Base-by-base conservation (phyloP, 768 basidiomycete species). In the Phanerochaete carnosa region DNA sequence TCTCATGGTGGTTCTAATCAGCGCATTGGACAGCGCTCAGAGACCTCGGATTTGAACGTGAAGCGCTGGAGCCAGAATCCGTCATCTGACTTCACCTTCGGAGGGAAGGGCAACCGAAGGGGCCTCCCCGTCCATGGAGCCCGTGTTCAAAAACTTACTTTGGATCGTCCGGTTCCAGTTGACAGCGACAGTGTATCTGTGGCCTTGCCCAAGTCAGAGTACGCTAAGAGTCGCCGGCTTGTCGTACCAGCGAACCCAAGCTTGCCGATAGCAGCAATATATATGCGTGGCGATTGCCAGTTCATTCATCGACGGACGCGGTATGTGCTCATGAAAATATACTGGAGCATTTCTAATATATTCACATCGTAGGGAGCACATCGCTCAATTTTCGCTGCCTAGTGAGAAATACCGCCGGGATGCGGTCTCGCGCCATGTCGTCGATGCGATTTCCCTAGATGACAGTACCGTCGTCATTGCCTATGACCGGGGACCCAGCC, bases 371-470 rank as follows among this genome's bases (percentile, higher is more conserved):
- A 71, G 70, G 30, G 30, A 39, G 6, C 62, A 66, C 25, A 62
- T 63, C 32, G 62, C 60, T 2, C 45, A 29, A 12, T 65, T 59
- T 46, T 66, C 68, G 6, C 61, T 71, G 29, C 67, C 66, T 23
- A 28, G 37, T 51, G 50, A 30, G 47, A 53, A 52, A 39, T 56
- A 52, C 49, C 59, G 60, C 12, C 28, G 13, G 4, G 39, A 26
- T 43, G 59, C 35, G 2, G n/a, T 63, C 29, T 70, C 73, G 64
- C 71, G 74, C 33, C 78, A 78, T 63, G 80, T 83, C 56, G 74
- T 74, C 47, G 81, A 85, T 63, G 81, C 77, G 23, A 75, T 77
- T 57, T 72, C 78, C 58, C 66, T 80, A 30, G 74, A 72, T 15
- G 71, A 66, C 23, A 29, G 79, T 51, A 76, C 71, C 22, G 73